Evolutionary conservation across 495 filamentous ascomycete genomes (phyloP), one percentile per base, ranked within the genome.

Genomic region (Penicillium bialowiezense): DNA sequence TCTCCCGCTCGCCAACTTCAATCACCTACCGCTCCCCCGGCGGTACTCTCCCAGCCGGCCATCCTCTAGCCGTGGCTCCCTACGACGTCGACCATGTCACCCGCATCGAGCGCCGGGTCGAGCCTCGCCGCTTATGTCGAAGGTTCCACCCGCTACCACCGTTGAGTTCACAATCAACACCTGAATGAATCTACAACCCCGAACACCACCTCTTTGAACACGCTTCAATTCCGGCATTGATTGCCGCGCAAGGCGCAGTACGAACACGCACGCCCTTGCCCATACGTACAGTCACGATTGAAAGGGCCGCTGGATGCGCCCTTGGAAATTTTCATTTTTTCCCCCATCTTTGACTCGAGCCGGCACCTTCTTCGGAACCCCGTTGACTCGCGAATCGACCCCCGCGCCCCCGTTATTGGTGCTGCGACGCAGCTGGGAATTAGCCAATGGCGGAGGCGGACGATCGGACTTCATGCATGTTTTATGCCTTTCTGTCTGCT

Each of bases 11-110:
- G 1, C 35, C 49, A 3, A 42, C 51, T 13, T 55, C 48, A 12
- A 71, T 72, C 40, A 58, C 73, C 50, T 73, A 73, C 56, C 67
- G 60, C 6, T 56, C 56, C 14, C 56, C 63, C 20, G 57, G 58
- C 9, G 47, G 44, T n/a, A n/a, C 37, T 66, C 65, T 1, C 57
- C 64, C 43, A 58, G 44, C 37, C 68, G 64, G 32, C 56, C 58
- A 48, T 64, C 69, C 14, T 60, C 69, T 31, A 72, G 64, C 57
- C 65, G 72, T 40, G 70, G 70, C 28, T 76, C 73, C 5, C 55
- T 75, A 75, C 45, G 56, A 66, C 31, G 43, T 54, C 13, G 69
- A 76, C 54, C 58, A 50, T n/a, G 56, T 60, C 15, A 68, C 73
- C 32, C 68, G 70, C 7, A 57, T 65, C 8, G 69, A 70, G 51